These are phyloP conservation scores for Triadica sebifera DNA, from an alignment of 345 rosid genomes.

Conservation along the genomic window DNA sequence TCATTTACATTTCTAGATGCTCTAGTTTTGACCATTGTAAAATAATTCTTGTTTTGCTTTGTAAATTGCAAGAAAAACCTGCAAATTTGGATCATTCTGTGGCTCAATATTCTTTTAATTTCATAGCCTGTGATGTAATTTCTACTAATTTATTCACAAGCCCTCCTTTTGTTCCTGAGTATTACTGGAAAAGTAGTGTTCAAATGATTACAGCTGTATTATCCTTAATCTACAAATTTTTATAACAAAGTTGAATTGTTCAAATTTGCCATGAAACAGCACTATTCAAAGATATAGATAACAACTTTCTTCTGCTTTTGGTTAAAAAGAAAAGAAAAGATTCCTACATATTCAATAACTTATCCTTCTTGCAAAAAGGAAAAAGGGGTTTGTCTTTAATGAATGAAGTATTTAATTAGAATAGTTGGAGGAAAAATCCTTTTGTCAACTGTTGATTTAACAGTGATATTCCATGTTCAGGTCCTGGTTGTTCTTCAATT, in stretches of 20 bases:
- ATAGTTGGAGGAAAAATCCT: neutral
- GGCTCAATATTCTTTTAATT: neutral
- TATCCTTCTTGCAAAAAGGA: too few species aligned
- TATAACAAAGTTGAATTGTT: neutral
- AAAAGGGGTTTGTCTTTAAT: too few species aligned
- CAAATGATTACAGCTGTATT: neutral
- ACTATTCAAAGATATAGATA: neutral
- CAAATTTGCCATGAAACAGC: neutral
- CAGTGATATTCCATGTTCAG: slow-evolving; percentile 34
- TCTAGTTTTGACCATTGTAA: neutral
- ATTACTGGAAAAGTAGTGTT: neutral
- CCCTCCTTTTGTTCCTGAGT: neutral
- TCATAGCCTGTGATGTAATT: neutral
- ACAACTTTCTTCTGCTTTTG: neutral
- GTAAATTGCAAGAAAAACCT: neutral
- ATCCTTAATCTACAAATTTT: neutral
- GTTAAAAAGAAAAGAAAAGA: neutral
- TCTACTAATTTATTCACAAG: neutral
- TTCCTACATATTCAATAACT: too few species aligned
- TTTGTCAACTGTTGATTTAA: neutral
- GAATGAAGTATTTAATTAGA: too few species aligned
- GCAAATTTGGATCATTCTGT: slow-evolving; percentile 1
- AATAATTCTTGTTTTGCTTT: neutral
- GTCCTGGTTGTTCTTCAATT: slow-evolving; percentile 92
- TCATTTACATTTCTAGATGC: neutral